A percentile compares a stretch with the other conserved stretches of the same genome.
These are phyloP conservation scores for Galerina sulciceps DNA, from an alignment of 768 basidiomycete genomes.

Conservation along the genomic window DNA sequence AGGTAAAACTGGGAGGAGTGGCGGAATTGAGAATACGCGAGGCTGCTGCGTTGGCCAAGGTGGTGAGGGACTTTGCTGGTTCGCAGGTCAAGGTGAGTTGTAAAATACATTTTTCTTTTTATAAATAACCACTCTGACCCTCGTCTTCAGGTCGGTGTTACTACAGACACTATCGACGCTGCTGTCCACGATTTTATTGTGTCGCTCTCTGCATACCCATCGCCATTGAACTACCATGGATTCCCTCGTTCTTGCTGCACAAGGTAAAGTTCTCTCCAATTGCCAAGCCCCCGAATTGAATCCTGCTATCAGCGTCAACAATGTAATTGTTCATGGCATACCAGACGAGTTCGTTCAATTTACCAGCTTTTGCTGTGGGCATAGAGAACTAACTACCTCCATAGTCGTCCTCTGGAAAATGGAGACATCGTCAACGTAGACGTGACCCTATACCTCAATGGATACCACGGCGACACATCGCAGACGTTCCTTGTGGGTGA, in stretches of 20 bases:
- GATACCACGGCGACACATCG: conserved; percentile 91
- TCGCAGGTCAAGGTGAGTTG: conserved; percentile 53
- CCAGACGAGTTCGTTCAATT: conserved; percentile 74
- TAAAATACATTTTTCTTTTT: not conserved
- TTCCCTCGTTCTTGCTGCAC: conserved; percentile 84
- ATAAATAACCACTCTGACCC: not conserved
- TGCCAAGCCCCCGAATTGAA: conserved; percentile 27
- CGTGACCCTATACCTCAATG: conserved; percentile 81
- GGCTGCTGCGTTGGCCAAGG: conserved; percentile 59
- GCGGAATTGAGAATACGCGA: conserved; percentile 56
- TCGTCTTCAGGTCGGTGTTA: conserved; percentile 58
- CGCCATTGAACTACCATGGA: conserved; percentile 76
- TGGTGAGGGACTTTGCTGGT: conserved; percentile 58
- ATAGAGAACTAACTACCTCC: not conserved
- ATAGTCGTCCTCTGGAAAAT: conserved; percentile 76
- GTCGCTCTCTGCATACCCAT: conserved; percentile 78
- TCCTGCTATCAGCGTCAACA: conserved; percentile 77
- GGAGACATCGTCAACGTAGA: conserved; percentile 92
- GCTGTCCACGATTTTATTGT: conserved; percentile 76
- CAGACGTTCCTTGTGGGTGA: conserved; percentile 81
- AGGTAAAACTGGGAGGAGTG: conserved; percentile 54
- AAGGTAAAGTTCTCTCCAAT: conserved; percentile 35
- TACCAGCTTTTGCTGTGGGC: not conserved
- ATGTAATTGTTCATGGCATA: conserved; percentile 86
- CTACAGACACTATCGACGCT: conserved; percentile 77